These are phyloP conservation scores for Athelia psychrophila DNA, from an alignment of 1,284 basidiomycete genomes.

Conservation along the genomic window DNA sequence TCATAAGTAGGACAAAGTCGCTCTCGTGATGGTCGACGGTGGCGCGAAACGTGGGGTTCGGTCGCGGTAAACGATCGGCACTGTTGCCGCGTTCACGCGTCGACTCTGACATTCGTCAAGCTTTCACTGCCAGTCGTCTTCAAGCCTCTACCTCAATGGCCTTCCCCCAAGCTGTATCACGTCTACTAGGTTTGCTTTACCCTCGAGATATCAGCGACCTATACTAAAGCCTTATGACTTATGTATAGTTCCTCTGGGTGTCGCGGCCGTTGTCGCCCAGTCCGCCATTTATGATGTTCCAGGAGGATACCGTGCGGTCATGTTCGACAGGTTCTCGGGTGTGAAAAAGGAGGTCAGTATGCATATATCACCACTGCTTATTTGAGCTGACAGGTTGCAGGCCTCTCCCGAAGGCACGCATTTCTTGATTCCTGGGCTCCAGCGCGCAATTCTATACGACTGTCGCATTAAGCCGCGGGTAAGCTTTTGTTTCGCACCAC, in stretches of 20 bases:
- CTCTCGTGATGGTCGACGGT: too few species aligned
- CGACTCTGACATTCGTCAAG: background rate
- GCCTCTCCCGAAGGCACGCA: constrained; percentile 95
- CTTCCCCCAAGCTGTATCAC: constrained; percentile 42
- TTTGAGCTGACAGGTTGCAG: constrained; percentile 34
- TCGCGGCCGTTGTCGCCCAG: constrained; percentile 66
- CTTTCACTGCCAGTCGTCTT: background rate
- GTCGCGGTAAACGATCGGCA: too few species aligned
- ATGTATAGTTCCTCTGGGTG: constrained; percentile 67
- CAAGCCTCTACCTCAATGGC: constrained; percentile 33
- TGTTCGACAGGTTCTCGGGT: constrained; percentile 98
- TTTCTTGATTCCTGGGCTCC: constrained; percentile 93
- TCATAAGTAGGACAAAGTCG: too few species aligned
- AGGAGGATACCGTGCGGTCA: constrained; percentile 92
- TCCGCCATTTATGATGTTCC: constrained; percentile 91
- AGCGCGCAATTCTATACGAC: constrained; percentile 95
- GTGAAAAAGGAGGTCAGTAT: constrained; percentile 73
- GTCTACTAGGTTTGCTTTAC: constrained; percentile 40
- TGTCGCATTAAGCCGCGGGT: constrained; percentile 96
- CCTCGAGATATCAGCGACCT: background rate
- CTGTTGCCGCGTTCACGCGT: constrained; percentile 15
- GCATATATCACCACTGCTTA: background rate
- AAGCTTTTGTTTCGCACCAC: constrained; percentile 23
- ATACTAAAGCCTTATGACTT: constrained; percentile 6
- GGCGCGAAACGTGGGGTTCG: too few species aligned